Percentiles rank a stretch among this genome's conserved stretches.
Conservation (phyloP, 23 red algal genomes). For the Agarophyton chilense region DNA sequence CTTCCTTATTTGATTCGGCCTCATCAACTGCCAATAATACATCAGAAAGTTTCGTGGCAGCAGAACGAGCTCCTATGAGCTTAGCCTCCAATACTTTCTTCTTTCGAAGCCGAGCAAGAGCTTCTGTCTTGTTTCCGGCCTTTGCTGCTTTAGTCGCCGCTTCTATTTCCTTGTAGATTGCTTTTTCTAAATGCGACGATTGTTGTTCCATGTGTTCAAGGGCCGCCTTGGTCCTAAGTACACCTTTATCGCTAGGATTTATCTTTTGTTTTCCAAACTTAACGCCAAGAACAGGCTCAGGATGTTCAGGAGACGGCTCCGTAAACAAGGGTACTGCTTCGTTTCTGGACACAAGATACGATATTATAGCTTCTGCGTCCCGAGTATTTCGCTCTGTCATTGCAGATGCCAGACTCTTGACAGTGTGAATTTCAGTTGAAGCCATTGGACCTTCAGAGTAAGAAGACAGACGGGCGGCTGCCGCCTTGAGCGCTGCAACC, state of each 20-base stretch:
- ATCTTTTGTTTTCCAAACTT: slow-evolving; percentile 57
- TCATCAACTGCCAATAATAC: slow-evolving; percentile 72
- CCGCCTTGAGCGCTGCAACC: slow-evolving; percentile 49
- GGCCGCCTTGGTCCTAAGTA: slow-evolving; percentile 63
- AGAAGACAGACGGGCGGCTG: slow-evolving; percentile 17
- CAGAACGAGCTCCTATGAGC: slow-evolving; percentile 51
- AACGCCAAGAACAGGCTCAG: slow-evolving; percentile 51
- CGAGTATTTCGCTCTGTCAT: slow-evolving; percentile 44
- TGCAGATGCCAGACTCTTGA: slow-evolving; percentile 49
- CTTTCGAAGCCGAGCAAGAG: slow-evolving; percentile 50
- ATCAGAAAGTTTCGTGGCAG: slow-evolving; percentile 49
- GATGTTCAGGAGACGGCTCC: slow-evolving; percentile 36
- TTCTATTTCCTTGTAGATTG: slow-evolving; percentile 41
- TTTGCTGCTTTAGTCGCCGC: slow-evolving; percentile 46
- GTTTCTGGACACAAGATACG: slow-evolving; percentile 47
- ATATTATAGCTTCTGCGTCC: slow-evolving; percentile 71
- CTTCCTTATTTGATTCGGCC: slow-evolving; percentile 56
- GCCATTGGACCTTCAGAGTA: slow-evolving; percentile 49
- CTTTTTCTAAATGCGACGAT: slow-evolving; percentile 44
- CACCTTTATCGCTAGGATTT: slow-evolving; percentile 40
- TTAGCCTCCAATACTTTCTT: slow-evolving; percentile 69
- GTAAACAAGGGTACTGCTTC: slow-evolving; percentile 56
- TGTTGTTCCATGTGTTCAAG: slow-evolving; percentile 60
- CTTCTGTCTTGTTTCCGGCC: slow-evolving; percentile 55
- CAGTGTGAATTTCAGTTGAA: slow-evolving; percentile 64